Base-by-base conservation (phyloP, 257 asterid species). In the Forsythia viridissima region DNA sequence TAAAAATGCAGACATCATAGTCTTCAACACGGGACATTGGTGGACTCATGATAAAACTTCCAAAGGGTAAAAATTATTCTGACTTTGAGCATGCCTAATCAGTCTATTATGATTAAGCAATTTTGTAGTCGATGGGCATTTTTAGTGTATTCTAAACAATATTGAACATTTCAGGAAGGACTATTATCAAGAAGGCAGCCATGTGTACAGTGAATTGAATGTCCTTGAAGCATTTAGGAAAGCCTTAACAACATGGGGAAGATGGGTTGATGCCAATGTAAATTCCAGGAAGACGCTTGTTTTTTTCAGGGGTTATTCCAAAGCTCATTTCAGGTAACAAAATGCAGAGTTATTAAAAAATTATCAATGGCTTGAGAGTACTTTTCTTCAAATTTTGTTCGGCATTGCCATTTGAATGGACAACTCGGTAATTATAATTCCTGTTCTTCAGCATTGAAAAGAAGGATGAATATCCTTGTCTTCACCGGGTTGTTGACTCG, bases 41-140 rank as follows among this genome's bases (percentile, higher is more conserved):
- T 92, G 97, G 97, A 92, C 96, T 81, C 96, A 90, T 76, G 96
- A 92, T 57, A 92, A 92, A 78, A 92, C 97, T 77, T 90, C 97
- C 13, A 63, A 61, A 79, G 97, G 97, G 97, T 90, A 86, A 74
- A 75, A 15, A 13, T 20, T 37, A 1, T 44, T 65, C 48, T 75
- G 20, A 55, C 41, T 7, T 46, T 12, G 9, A 40, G 72, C 37
- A 46, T n/a, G 37, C 38, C 44, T 20, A 21, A 63, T 72, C 8
- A 75, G 36, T 55, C 5, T 39, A 51, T 65, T 18, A n/a, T 7
- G 11, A 36, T 12, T 21, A 8, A 9, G 3, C 3, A 20, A 76
- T 40, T 75, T 61, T 16, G 30, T 57, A 39, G 70, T n/a, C 40
- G 55, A 37, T 13, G n/a, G 65, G 24, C 15, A 12, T 12, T 48